Conservation (phyloP, 2,329 filamentous ascomycete species). For the Stachybotrys chlorohalonatus region DNA sequence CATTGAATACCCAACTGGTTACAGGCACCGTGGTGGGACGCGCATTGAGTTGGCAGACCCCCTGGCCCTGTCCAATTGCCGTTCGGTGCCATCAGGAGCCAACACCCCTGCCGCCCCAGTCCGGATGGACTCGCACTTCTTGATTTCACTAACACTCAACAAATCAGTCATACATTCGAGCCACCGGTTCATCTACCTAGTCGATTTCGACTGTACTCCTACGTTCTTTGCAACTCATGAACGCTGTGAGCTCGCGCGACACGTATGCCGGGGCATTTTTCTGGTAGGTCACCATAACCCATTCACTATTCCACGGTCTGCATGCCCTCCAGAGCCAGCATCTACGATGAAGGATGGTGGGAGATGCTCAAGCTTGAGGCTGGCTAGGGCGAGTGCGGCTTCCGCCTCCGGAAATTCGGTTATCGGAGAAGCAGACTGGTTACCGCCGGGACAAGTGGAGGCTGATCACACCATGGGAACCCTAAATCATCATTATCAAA, state of each 20-base stretch:
- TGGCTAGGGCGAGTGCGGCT: conserved; percentile 14
- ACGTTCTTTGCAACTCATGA: not conserved
- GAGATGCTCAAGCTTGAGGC: conserved; percentile 16
- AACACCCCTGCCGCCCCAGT: too few species aligned
- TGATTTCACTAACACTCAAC: not conserved
- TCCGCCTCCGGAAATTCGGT: conserved; percentile 22
- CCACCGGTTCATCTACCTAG: not conserved
- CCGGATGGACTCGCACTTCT: too few species aligned
- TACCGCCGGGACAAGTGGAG: conserved; percentile 19
- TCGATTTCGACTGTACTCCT: not conserved
- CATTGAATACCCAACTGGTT: too few species aligned
- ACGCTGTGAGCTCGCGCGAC: not conserved
- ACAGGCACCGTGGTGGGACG: too few species aligned
- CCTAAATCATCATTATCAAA: conserved; percentile 12
- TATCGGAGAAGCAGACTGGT: conserved; percentile 21
- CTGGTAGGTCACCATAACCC: not conserved
- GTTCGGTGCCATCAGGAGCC: too few species aligned
- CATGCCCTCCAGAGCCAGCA: conserved; percentile 6
- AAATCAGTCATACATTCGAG: not conserved
- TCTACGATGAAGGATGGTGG: conserved; percentile 17
- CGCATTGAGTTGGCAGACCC: too few species aligned
- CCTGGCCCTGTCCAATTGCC: too few species aligned
- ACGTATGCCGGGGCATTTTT: not conserved
- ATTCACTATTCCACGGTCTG: not conserved
- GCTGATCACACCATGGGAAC: conserved; percentile 15